phyloP scores from a whole-genome alignment of 2,329 filamentous ascomycete species.

The Aspergillus versicolor region DNA sequence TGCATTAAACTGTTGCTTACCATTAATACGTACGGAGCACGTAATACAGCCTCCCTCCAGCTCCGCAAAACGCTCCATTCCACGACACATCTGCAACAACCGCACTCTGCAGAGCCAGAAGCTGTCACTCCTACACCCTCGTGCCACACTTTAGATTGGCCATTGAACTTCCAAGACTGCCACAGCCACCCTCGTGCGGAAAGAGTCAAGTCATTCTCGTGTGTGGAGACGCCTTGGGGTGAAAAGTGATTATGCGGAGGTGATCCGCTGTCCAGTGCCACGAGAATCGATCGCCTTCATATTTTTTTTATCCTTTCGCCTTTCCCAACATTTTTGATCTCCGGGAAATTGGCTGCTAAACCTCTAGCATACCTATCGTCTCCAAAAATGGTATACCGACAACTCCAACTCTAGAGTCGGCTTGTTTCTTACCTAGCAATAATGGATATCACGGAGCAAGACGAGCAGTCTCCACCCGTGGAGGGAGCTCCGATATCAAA shows the following conservation, averaged over 20 bases:
- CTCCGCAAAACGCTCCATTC: not conserved
- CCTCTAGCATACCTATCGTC: not conserved
- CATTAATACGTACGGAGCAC: conserved; percentile 3
- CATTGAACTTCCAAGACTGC: not conserved
- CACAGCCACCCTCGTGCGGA: not conserved
- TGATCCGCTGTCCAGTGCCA: not conserved
- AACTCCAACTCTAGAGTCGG: not conserved
- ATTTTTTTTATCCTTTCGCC: not conserved
- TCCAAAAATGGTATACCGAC: conserved; percentile 6
- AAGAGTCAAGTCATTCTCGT: not conserved
- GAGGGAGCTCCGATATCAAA: conserved; percentile 14
- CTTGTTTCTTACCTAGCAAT: not conserved
- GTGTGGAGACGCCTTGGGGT: not conserved
- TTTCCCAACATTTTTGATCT: not conserved
- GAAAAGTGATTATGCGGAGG: conserved; percentile 6
- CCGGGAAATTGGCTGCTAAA: not conserved
- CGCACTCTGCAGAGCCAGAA: not conserved
- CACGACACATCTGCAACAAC: not conserved
- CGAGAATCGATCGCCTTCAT: not conserved
- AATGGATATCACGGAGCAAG: conserved; percentile 15
- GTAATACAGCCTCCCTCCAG: not conserved
- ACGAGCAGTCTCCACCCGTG: conserved; percentile 17
- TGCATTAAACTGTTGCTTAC: not conserved
- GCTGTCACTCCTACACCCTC: not conserved
- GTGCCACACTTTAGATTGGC: not conserved